Evolutionary conservation across 106 monocot genomes (phyloP), one percentile per base, ranked within the genome.

Genomic region (Dendrobium catenatum): DNA sequence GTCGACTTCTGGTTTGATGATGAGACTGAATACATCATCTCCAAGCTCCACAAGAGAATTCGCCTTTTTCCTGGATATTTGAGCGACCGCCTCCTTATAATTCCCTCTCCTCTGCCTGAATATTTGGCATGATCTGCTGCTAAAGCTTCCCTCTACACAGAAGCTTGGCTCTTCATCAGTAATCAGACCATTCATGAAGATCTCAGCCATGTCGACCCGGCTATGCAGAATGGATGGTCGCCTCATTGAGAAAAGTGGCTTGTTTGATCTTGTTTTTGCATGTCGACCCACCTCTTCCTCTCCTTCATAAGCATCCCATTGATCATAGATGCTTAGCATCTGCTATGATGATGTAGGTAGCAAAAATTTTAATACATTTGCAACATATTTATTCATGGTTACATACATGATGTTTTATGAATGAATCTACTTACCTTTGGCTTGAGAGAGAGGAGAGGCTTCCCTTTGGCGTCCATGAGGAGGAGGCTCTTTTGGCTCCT

Each of bases 1-100:
- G 42, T 92, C 89, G 11, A 82, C 61, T 3, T 89, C 86, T n/a
- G 92, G 86, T 13, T 83, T 67, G 24, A 96, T 59, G 2, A 72
- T 68, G 22, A 96, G 83, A 78, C 82, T 90, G 82, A 96, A 96
- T 13, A 96, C 94, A 43, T 96, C 96, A 42, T 92, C 83, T 4
- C 87, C 78, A 2, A 96, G 85, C 31, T 76, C 24, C 1, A 94
- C 87, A 1, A 89, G 67, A 6, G 73, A 66, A 78, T 72, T 85
- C 17, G 44, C 90, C 44, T 84, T 90, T 83, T 96, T 96, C 59
- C 81, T 58, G 0, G 78, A 84, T 75, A 92, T 94, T 58, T 77
- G 72, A 3, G 96, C 96, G 42, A 89, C 90, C 42, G 84, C 85
- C 73, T 87, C 86, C 6, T 90, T 90, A 0, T 76, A 27, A 33